A percentile compares a stretch with the other conserved stretches of the same genome.
These are phyloP conservation scores for Parathielavia appendiculata DNA, from an alignment of 495 filamentous ascomycete genomes.

Conservation along the genomic window DNA sequence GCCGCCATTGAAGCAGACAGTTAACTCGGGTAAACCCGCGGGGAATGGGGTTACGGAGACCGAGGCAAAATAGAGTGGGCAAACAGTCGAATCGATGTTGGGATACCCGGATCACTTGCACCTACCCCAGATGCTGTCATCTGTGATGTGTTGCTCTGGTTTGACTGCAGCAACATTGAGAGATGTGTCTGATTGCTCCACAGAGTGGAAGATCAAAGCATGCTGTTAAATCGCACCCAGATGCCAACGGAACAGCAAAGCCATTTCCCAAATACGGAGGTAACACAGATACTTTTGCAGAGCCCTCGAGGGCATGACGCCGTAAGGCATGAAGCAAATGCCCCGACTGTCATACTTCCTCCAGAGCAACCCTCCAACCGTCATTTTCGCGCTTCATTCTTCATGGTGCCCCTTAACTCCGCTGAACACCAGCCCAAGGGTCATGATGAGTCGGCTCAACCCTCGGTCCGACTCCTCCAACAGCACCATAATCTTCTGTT, in stretches of 20 bases:
- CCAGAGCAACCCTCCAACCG: no score
- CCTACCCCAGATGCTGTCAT: background rate
- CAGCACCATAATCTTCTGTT: conserved; percentile 31
- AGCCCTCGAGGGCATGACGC: no score
- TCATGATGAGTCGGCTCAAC: conserved; percentile 5
- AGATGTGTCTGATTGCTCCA: no score
- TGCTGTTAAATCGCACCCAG: no score
- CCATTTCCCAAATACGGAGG: no score
- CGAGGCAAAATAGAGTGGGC: conserved; percentile 4
- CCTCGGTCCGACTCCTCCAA: conserved; percentile 7
- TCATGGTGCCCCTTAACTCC: background rate
- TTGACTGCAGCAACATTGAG: no score
- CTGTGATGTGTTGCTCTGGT: no score
- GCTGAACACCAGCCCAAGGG: conserved; percentile 2
- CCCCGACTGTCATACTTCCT: background rate
- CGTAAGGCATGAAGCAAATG: no score
- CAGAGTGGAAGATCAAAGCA: no score
- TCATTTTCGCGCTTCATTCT: background rate
- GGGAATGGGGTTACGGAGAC: conserved; percentile 31
- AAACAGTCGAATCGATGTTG: background rate
- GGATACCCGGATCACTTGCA: conserved; percentile 9
- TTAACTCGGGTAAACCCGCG: conserved; percentile 22
- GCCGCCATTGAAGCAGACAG: conserved; percentile 43
- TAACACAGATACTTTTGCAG: no score
- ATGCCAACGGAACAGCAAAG: no score